Percentiles rank a stretch among this genome's conserved stretches.
Evolutionary conservation across 305 asterid species (phyloP).

Genomic region (Fraxinus albicans): DNA sequence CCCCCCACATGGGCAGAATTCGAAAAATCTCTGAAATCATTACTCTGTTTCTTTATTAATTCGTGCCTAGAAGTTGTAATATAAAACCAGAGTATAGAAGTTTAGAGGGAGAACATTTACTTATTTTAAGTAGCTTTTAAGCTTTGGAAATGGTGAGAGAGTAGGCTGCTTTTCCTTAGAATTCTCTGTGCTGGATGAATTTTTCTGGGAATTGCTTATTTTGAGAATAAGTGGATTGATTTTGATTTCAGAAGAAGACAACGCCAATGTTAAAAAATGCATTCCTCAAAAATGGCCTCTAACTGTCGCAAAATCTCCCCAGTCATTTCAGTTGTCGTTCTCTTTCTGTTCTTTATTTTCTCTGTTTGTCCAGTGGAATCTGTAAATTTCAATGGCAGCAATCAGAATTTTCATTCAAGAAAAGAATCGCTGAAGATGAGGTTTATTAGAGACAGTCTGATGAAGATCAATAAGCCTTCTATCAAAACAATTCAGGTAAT

Average conservation of each 20-base stretch:
- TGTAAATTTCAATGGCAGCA: constrained; percentile 32
- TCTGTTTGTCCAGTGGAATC: constrained; percentile 50
- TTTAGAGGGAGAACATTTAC: constrained; percentile 17
- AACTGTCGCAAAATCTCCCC: constrained; percentile 24
- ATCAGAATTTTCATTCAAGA: constrained; percentile 51
- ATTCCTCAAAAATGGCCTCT: constrained; percentile 38
- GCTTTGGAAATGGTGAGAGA: constrained; percentile 47
- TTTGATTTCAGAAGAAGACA: constrained; percentile 49
- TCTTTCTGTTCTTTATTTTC: constrained; percentile 46
- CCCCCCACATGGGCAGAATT: constrained; percentile 57
- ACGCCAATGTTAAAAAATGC: constrained; percentile 32
- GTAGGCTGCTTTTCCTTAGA: constrained; percentile 28
- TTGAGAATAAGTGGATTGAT: constrained; percentile 17
- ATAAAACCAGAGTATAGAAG: constrained; percentile 40
- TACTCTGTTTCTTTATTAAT: constrained; percentile 31
- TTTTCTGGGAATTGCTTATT: constrained; percentile 26
- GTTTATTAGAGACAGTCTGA: constrained; percentile 50
- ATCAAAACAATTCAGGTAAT: constrained; percentile 70
- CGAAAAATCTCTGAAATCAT: constrained; percentile 34
- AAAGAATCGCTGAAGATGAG: constrained; percentile 45
- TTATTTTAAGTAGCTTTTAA: constrained; percentile 15
- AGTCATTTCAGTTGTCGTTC: constrained; percentile 53
- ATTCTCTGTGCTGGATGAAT: constrained; percentile 36
- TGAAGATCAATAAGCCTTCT: constrained; percentile 68
- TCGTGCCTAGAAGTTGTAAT: constrained; percentile 51